Conservation (phyloP, 345 rosid species). For the Abelmoschus esculentus region DNA sequence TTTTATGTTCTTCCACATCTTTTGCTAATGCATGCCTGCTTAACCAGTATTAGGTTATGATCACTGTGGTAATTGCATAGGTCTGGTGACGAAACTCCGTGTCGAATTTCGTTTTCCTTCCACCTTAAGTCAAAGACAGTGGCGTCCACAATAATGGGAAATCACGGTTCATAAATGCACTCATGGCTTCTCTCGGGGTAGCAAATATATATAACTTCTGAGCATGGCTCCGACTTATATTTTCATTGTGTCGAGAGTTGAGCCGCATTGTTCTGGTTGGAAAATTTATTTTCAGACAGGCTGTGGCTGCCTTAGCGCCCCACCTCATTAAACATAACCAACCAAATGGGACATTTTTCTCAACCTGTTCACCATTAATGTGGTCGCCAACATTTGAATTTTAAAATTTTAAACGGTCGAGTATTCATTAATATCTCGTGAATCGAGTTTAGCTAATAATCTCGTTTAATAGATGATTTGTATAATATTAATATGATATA, state of each 20-base stretch:
- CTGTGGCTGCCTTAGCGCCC: background rate
- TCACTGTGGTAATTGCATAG: background rate
- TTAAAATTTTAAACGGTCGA: too few species aligned
- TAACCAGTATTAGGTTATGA: background rate
- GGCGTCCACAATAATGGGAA: background rate
- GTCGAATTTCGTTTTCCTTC: background rate
- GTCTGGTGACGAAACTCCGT: background rate
- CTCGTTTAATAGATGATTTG: too few species aligned
- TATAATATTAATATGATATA: too few species aligned
- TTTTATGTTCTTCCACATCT: too few species aligned
- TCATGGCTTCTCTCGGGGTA: too few species aligned
- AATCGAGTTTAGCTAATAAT: too few species aligned
- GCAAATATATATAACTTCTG: too few species aligned
- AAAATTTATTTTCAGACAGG: background rate
- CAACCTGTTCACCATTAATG: too few species aligned
- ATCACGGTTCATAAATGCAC: background rate
- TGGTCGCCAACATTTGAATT: too few species aligned
- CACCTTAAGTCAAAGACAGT: too few species aligned
- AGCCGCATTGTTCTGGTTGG: background rate
- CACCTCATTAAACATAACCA: background rate
- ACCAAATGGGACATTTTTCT: background rate
- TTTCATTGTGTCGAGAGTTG: background rate
- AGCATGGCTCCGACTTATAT: too few species aligned
- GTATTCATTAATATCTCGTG: too few species aligned
- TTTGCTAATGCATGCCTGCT: background rate